Evolutionary conservation across 257 asterid genomes (phyloP).

Genomic region (Petunia axillaris): DNA sequence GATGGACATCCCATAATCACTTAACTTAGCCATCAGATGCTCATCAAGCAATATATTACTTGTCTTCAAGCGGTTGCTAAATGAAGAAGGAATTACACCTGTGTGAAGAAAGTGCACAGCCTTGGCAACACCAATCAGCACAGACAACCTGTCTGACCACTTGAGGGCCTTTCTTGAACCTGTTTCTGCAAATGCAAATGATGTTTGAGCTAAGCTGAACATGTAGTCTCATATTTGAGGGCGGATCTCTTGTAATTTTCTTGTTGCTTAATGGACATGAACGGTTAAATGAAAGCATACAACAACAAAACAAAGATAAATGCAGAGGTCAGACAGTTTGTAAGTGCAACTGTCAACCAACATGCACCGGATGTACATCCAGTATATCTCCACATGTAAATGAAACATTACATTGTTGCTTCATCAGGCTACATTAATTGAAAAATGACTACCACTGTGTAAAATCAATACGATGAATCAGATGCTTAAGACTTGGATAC

Average conservation of each 20-base stretch:
- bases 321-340: not conserved
- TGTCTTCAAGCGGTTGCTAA: slow-evolving; percentile 69
- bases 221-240: not conserved
- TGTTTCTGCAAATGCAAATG: slow-evolving; percentile 52
- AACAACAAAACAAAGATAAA: not conserved
- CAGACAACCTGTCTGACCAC: slow-evolving; percentile 88
- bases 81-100: slow-evolving; percentile 81
- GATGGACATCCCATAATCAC: slow-evolving; percentile 93
- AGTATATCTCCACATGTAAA: not conserved
- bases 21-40: slow-evolving; percentile 80
- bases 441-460: not conserved
- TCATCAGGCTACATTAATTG: not conserved
- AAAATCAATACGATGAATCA: not conserved
- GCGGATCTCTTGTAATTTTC: not conserved
- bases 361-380: not conserved
- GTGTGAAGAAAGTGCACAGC: slow-evolving; percentile 95
- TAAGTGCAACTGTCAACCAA: not conserved
- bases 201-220: slow-evolving; percentile 28
- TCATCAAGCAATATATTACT: slow-evolving; percentile 80
- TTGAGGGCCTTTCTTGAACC: slow-evolving; percentile 65
- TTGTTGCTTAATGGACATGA: not conserved
- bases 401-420: not conserved
- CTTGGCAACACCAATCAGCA: slow-evolving; percentile 83
- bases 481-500: not conserved
- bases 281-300: not conserved